Evolutionary conservation across 495 filamentous ascomycete species (phyloP).

Genomic region (Penicillium tannophilum): DNA sequence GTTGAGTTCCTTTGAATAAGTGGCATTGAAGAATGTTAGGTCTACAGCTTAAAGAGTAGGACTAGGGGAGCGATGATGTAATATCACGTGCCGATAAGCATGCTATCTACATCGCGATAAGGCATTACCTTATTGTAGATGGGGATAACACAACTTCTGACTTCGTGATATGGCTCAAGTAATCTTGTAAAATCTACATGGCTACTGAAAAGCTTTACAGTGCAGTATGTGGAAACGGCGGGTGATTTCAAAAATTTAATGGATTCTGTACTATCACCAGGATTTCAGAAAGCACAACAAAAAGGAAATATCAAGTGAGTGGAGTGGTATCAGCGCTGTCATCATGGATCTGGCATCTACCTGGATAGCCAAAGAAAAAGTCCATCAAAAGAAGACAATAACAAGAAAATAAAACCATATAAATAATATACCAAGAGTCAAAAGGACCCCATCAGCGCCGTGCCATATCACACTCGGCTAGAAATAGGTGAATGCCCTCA

Average conservation of each 20-base stretch:
- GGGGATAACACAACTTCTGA: no score
- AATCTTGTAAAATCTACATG: no score
- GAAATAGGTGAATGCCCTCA: conserved; percentile 83
- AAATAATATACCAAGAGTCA: background rate
- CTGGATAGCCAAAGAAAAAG: conserved; percentile 12
- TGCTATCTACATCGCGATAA: background rate
- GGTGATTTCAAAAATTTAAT: background rate
- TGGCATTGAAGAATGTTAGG: background rate
- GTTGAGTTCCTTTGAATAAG: background rate
- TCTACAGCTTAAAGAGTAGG: background rate
- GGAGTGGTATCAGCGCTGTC: conserved; percentile 32
- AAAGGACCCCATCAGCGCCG: conserved; percentile 18
- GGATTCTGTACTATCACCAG: conserved; percentile 7
- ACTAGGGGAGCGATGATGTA: background rate
- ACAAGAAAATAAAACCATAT: conserved; percentile 9
- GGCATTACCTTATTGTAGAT: no score
- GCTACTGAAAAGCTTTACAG: no score
- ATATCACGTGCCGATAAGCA: background rate
- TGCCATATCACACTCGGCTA: conserved; percentile 80
- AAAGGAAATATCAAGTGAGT: conserved; percentile 23
- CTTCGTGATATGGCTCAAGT: no score
- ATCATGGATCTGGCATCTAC: conserved; percentile 13
- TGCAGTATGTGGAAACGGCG: background rate
- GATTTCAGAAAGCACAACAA: background rate
- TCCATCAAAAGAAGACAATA: conserved; percentile 9